Evolutionary conservation across 768 basidiomycete species (phyloP).

Genomic region (Podaxis sp.): DNA sequence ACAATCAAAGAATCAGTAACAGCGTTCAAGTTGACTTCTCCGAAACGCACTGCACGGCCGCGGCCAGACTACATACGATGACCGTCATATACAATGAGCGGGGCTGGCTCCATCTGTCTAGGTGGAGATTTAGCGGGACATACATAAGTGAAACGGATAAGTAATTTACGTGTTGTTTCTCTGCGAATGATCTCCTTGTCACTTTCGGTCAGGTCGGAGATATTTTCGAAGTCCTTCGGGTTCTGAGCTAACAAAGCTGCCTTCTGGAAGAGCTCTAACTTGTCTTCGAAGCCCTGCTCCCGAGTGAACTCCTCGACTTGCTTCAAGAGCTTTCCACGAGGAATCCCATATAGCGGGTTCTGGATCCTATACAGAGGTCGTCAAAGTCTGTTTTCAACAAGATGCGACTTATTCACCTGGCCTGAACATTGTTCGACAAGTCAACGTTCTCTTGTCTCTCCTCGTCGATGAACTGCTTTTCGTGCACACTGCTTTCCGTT

Average conservation of each 20-base stretch:
- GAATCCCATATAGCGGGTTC: slow-evolving; percentile 49
- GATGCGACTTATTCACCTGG: slow-evolving; percentile 25
- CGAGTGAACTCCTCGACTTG: slow-evolving; percentile 60
- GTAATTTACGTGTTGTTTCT: slow-evolving; percentile 39
- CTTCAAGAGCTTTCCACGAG: slow-evolving; percentile 52
- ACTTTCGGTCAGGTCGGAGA: slow-evolving; percentile 31
- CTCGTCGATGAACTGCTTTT: slow-evolving; percentile 16
- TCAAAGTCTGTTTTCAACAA: background rate
- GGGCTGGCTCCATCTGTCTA: slow-evolving; percentile 47
- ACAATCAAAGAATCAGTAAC: background rate
- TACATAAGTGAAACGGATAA: background rate
- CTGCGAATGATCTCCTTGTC: slow-evolving; percentile 37
- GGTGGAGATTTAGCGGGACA: background rate
- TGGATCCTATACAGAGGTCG: slow-evolving; percentile 29
- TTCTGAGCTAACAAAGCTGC: slow-evolving; percentile 74
- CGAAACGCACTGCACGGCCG: slow-evolving; percentile 61
- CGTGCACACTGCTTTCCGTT: slow-evolving; percentile 19
- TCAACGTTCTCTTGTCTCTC: slow-evolving; percentile 25
- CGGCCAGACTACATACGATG: slow-evolving; percentile 61
- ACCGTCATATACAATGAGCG: slow-evolving; percentile 38
- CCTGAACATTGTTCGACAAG: slow-evolving; percentile 37
- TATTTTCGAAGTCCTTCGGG: slow-evolving; percentile 42
- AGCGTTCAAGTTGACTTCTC: background rate
- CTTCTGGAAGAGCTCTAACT: slow-evolving; percentile 49
- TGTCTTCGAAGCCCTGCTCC: slow-evolving; percentile 41